These are phyloP conservation scores for Mycena rebaudengoi DNA, from an alignment of 768 basidiomycete species.

Conservation along the genomic window DNA sequence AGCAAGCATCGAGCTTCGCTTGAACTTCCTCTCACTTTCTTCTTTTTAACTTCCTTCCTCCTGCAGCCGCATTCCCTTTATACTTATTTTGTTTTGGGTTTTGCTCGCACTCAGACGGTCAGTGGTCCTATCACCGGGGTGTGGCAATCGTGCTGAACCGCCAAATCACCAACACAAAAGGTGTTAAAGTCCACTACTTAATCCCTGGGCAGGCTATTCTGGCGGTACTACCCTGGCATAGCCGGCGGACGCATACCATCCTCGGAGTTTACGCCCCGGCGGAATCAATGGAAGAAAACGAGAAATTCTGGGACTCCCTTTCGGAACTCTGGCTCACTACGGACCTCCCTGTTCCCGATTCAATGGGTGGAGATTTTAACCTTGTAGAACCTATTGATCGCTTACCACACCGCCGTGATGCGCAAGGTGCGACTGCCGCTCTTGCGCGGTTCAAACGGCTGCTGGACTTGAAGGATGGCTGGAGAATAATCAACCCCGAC, in stretches of 20 bases:
- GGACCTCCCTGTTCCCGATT: neutral
- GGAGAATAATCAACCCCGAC: slow-evolving; percentile 8
- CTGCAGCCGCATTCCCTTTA: too few species aligned
- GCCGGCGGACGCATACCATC: neutral
- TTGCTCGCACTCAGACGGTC: too few species aligned
- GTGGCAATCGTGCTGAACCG: slow-evolving; percentile 24
- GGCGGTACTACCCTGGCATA: slow-evolving; percentile 8
- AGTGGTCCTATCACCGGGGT: too few species aligned
- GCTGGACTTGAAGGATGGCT: slow-evolving; percentile 9
- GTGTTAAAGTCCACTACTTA: neutral
- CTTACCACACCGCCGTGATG: neutral
- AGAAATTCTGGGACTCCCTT: neutral
- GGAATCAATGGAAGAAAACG: slow-evolving; percentile 1
- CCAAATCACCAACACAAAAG: neutral
- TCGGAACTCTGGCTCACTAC: neutral
- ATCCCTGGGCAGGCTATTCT: slow-evolving; percentile 11
- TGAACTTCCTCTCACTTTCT: too few species aligned
- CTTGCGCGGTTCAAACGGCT: neutral
- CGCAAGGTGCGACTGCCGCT: neutral
- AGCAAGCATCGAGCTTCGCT: too few species aligned
- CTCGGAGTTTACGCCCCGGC: slow-evolving; percentile 16
- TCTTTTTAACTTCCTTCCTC: too few species aligned
- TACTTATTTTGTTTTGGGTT: too few species aligned
- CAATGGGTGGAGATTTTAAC: neutral
- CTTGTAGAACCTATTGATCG: neutral